Base-by-base conservation (phyloP, 345 rosid species). In the Kandelia obovata region DNA sequence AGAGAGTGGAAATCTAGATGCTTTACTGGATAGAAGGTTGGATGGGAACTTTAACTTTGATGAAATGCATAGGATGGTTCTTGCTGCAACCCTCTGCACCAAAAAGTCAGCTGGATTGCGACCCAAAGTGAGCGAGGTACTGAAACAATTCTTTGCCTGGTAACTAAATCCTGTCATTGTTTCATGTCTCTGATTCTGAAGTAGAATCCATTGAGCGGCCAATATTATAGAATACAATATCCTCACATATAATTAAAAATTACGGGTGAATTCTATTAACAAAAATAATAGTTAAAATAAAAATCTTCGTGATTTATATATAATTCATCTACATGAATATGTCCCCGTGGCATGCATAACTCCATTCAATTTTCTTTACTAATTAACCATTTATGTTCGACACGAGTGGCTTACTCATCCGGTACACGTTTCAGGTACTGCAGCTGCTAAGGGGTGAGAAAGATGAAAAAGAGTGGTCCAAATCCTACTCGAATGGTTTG, bases 61-160 rank as follows among this genome's bases (percentile, higher is more conserved):
- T 37, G 56, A 76, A 62, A 17, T 71, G 65, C 65, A 63, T 0
- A 67, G 61, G 35, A 76, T 63, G 72, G 65, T 71, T 58, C 69
- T 76, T 13, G 80, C 75, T 3, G 73, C 75, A 16, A 63, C 56
- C 1, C 72, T 71, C 37, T 76, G 80, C 69, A 37, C 52, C 61
- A 67, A 64, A 62, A 72, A 62, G 57, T 65, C 73, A 0, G 61
- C 73, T 19, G 66, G 75, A 62, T 57, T 71, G 31, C 72, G 80
- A 2, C 80, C 80, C 28, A 53, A 26, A 55, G 64, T 65, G 46
- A 71, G 62, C 61, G 75, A 62, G 75, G 75, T 71, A 76, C 21
- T 34, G 37, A 7, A 53, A 20, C 26, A 6, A 6, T 5, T n/a
- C 57, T 1, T 23, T 1, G 10, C 37, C 37, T 34, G 0, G 37